These are phyloP conservation scores for Phytopythium boreale DNA, from an alignment of 352 stramenopile genomes.

Conservation along the genomic window DNA sequence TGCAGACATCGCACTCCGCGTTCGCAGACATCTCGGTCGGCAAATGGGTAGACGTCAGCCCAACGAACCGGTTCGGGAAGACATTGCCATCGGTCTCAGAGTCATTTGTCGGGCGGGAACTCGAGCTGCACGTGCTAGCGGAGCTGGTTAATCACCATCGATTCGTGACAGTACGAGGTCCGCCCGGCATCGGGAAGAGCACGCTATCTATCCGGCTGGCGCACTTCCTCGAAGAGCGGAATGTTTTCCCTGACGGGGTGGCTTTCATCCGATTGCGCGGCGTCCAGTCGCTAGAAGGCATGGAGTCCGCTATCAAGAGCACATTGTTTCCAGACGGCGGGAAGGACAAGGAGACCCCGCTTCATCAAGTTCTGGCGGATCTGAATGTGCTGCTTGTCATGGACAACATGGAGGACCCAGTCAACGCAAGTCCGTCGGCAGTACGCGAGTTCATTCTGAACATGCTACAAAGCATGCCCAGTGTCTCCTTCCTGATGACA, in stretches of 20 bases:
- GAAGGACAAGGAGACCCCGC: constrained; percentile 58
- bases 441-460: constrained; percentile 63
- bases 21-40: constrained; percentile 71
- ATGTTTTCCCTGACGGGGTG: constrained; percentile 70
- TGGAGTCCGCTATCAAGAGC: constrained; percentile 74
- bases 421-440: constrained; percentile 57
- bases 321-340: constrained; percentile 58
- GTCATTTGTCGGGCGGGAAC: constrained; percentile 71
- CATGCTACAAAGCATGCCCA: constrained; percentile 57
- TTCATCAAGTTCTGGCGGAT: constrained; percentile 53
- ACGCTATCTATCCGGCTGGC: constrained; percentile 68
- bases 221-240: constrained; percentile 71
- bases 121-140: constrained; percentile 69
- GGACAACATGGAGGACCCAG: constrained; percentile 84
- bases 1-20: constrained; percentile 49
- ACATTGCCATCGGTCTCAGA: constrained; percentile 62
- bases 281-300: constrained; percentile 64
- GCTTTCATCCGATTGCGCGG: constrained; percentile 68
- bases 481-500: constrained; percentile 69
- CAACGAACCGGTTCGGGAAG: constrained; percentile 64
- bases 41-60: constrained; percentile 74
- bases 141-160: constrained; percentile 52
- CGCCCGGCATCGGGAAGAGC: constrained; percentile 76
- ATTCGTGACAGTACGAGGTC: constrained; percentile 69
- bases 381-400: constrained; percentile 66